These are phyloP conservation scores for Chaetomium globosum DNA, from an alignment of 2,329 filamentous ascomycete species.

Conservation along the genomic window DNA sequence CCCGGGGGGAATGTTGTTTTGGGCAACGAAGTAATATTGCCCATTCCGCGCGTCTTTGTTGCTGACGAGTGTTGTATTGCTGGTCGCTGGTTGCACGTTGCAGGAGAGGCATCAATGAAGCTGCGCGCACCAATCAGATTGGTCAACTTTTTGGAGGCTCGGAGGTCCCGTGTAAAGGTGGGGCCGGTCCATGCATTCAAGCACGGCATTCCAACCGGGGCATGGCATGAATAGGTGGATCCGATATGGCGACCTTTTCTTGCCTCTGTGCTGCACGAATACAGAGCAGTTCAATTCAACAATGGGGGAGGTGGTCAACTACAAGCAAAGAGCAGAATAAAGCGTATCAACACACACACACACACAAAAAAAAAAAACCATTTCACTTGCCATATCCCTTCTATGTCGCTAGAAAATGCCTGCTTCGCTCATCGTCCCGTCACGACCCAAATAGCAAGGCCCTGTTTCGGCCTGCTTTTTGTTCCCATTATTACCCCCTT, in stretches of 20 bases:
- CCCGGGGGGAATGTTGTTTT: neutral
- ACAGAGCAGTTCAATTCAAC: too few species aligned
- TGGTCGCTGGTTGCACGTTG: constrained; percentile 1
- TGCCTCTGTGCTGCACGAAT: too few species aligned
- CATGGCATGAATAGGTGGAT: neutral
- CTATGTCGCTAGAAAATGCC: neutral
- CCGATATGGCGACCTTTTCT: neutral
- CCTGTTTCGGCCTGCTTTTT: neutral
- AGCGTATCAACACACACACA: too few species aligned
- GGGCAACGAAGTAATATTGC: constrained; percentile 13
- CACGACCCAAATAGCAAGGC: too few species aligned
- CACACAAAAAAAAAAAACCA: neutral
- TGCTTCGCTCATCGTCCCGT: neutral
- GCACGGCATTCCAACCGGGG: neutral
- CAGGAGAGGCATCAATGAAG: constrained; percentile 12
- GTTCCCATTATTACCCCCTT: neutral
- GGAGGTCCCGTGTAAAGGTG: neutral
- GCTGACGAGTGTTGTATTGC: neutral
- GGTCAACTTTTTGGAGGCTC: too few species aligned
- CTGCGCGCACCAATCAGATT: neutral
- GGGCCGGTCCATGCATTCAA: neutral
- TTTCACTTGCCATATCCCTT: neutral
- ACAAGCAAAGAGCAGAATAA: neutral
- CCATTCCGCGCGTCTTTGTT: constrained; percentile 19
- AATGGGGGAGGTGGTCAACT: neutral